Percentiles rank a stretch among this genome's conserved stretches.
These are phyloP conservation scores for Petunia hybrid DNA, from an alignment of 305 asterid genomes.

Conservation along the genomic window DNA sequence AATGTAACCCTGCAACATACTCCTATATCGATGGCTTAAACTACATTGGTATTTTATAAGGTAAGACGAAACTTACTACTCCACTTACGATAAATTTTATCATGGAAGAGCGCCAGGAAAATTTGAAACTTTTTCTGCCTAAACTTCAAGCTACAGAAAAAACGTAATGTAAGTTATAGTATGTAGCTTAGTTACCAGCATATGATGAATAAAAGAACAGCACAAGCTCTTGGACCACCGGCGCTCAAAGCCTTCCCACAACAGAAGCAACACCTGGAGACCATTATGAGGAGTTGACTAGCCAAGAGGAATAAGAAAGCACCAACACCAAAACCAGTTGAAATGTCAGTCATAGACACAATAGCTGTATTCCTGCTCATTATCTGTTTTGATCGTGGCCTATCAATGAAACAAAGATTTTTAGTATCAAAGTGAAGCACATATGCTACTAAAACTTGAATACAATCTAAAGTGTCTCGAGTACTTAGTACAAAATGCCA, in stretches of 20 bases:
- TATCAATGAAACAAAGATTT: not conserved
- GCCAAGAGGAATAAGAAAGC: constrained; percentile 37
- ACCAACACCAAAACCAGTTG: constrained; percentile 39
- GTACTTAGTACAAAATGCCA: not conserved
- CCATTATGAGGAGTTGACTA: constrained; percentile 32
- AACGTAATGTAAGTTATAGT: not conserved
- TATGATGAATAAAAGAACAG: constrained; percentile 31
- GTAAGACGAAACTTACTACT: too few species aligned
- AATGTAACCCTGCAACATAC: constrained; percentile 32
- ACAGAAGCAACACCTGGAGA: constrained; percentile 40
- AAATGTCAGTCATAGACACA: constrained; percentile 38
- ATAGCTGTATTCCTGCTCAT: constrained; percentile 10
- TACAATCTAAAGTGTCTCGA: not conserved
- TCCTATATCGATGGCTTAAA: not conserved
- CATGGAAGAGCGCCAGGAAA: too few species aligned
- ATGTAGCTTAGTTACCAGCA: constrained; percentile 28
- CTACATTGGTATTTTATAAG: too few species aligned
- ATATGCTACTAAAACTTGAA: not conserved
- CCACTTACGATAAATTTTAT: too few species aligned
- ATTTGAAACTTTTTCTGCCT: too few species aligned
- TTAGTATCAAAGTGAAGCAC: not conserved
- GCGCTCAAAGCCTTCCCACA: constrained; percentile 40
- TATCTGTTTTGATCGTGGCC: constrained; percentile 34
- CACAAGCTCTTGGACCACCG: constrained; percentile 38
- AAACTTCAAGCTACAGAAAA: not conserved